Percentiles rank a stretch among this genome's conserved stretches.
These are phyloP conservation scores for Paraconiothyrium brasiliense DNA, from an alignment of 2,329 filamentous ascomycete species.

Conservation along the genomic window DNA sequence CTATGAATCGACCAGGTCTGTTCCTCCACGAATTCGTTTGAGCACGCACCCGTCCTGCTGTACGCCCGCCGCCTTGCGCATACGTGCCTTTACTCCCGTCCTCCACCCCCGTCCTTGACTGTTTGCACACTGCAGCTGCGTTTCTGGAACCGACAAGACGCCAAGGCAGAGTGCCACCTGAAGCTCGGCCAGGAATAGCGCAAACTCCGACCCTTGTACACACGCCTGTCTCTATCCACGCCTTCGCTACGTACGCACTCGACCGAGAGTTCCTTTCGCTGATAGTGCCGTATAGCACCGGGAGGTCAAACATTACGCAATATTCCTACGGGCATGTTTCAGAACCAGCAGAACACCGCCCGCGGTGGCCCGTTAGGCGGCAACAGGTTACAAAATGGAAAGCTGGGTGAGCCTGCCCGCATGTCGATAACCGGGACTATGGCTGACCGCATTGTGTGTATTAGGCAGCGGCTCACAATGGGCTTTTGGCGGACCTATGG, in stretches of 20 bases:
- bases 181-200: slow-evolving; percentile 1
- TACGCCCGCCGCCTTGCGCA: slow-evolving; percentile 25
- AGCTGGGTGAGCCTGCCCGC: slow-evolving; percentile 56
- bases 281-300: slow-evolving; percentile 49
- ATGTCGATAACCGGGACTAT: slow-evolving; percentile 5
- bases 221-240: background rate
- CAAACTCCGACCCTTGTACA: background rate
- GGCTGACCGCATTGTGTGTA: slow-evolving; percentile 31
- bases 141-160: background rate
- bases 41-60: slow-evolving; percentile 28
- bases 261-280: slow-evolving; percentile 22
- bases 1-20: slow-evolving; percentile 62
- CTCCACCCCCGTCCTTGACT: background rate
- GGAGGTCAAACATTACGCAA: slow-evolving; percentile 62
- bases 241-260: background rate
- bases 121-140: slow-evolving; percentile 8
- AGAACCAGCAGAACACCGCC: slow-evolving; percentile 60
- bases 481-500: slow-evolving; percentile 66
- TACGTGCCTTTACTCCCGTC: slow-evolving; percentile 5
- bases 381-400: slow-evolving; percentile 63
- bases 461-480: slow-evolving; percentile 65
- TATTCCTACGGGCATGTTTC: slow-evolving; percentile 63
- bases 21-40: slow-evolving; percentile 39
- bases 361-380: slow-evolving; percentile 60
- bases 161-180: slow-evolving; percentile 1